phyloP scores from a whole-genome alignment of 2,329 filamentous ascomycete species.

The Stenocarpella maydis region DNA sequence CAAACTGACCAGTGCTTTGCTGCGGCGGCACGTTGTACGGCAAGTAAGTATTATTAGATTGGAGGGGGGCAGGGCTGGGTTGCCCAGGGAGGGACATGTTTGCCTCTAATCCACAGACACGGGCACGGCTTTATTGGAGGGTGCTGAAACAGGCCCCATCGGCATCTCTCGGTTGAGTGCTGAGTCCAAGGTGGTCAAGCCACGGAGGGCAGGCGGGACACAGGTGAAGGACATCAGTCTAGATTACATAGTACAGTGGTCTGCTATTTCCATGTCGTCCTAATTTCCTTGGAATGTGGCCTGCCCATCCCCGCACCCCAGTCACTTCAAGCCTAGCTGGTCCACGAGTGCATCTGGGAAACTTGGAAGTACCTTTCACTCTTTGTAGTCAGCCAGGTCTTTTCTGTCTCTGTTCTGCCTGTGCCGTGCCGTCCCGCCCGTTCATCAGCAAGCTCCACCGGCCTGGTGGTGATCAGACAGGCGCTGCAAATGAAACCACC shows the following conservation, averaged over 20 bases:
- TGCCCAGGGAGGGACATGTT: neutral
- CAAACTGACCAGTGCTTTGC: neutral
- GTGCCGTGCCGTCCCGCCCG: no score
- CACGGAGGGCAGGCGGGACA: no score
- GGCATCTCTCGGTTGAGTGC: conserved; percentile 10
- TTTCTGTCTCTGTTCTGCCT: no score
- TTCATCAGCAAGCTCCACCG: no score
- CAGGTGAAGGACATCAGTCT: no score
- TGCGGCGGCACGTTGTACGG: neutral
- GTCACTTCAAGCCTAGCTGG: neutral
- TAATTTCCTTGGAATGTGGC: conserved; percentile 17
- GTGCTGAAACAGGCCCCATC: conserved; percentile 21
- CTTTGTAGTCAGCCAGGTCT: no score
- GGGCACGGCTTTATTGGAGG: conserved; percentile 5
- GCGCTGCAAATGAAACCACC: no score
- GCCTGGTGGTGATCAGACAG: no score
- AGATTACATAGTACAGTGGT: no score
- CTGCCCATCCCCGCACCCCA: neutral
- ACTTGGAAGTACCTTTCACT: conserved; percentile 8
- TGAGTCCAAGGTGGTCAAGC: no score
- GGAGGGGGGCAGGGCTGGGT: conserved; percentile 14
- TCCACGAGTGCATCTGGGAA: neutral
- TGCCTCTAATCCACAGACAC: conserved; percentile 5
- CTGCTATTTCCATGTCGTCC: conserved; percentile 1
- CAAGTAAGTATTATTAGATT: no score